A percentile compares a stretch with the other conserved stretches of the same genome.
phyloP scores from a whole-genome alignment of 2,329 filamentous ascomycete genomes.

The Salinomyces thailandicus region DNA sequence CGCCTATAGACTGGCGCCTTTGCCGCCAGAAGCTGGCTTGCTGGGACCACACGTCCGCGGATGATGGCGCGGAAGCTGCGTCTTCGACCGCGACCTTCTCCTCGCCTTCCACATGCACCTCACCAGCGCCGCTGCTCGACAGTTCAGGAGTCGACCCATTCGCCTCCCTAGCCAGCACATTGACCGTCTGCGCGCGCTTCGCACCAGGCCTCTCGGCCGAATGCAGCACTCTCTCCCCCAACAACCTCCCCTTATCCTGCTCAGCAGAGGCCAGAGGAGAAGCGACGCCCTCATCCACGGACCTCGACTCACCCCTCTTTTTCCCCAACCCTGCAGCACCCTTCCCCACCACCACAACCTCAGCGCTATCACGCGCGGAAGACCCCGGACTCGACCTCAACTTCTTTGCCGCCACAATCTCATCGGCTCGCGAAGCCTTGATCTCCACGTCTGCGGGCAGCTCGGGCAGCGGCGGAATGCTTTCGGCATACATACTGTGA shows the following conservation, averaged over 20 bases:
- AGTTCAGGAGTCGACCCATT: conserved; percentile 8
- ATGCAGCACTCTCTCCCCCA: neutral
- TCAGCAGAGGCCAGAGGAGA: neutral
- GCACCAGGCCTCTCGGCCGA: neutral
- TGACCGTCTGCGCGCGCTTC: neutral
- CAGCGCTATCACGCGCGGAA: conserved; percentile 16
- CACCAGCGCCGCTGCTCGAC: conserved; percentile 2
- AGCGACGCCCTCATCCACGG: no score
- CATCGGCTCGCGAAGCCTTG: conserved; percentile 17
- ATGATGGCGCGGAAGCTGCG: conserved; percentile 13
- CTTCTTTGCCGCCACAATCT: conserved; percentile 21
- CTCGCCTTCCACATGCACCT: neutral
- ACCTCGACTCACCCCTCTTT: no score
- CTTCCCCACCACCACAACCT: no score
- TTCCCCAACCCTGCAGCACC: no score
- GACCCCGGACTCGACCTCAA: conserved; percentile 10
- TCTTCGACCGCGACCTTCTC: conserved; percentile 7
- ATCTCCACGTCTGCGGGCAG: conserved; percentile 20
- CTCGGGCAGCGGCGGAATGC: conserved; percentile 22
- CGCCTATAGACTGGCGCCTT: conserved; percentile 16
- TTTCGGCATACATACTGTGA: conserved; percentile 14
- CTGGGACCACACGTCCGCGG: conserved; percentile 21
- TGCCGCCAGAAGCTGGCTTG: conserved; percentile 23
- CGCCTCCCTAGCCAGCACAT: conserved; percentile 6
- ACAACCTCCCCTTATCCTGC: neutral